Evolutionary conservation across 179 eudicot genomes (phyloP).

Genomic region (Beta corolliflora): DNA sequence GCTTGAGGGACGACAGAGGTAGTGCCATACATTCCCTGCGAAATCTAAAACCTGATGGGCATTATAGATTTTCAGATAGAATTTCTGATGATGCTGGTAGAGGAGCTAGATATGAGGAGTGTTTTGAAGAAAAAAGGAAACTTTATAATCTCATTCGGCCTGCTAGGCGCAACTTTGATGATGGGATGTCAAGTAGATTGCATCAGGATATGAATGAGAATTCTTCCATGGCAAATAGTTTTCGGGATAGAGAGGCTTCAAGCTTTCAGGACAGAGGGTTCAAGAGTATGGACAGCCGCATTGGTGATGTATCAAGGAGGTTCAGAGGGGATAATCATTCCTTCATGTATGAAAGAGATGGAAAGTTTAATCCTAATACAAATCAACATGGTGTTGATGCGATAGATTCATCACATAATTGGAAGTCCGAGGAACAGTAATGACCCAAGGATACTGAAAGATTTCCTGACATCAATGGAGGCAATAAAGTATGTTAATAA

Average conservation of each 20-base stretch:
- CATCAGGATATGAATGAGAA: constrained; percentile 29
- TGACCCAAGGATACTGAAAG: constrained; percentile 2
- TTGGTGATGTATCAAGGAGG: constrained; percentile 32
- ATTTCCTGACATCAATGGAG: constrained; percentile 22
- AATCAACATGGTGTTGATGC: constrained; percentile 27
- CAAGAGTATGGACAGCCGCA: constrained; percentile 33
- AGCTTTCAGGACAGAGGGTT: constrained; percentile 35
- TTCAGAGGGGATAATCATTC: constrained; percentile 32
- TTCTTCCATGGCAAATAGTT: constrained; percentile 14
- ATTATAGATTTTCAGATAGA: constrained; percentile 28
- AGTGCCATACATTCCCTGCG: constrained; percentile 22
- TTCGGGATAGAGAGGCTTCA: constrained; percentile 34
- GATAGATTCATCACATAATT: constrained; percentile 31
- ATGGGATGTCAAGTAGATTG: constrained; percentile 30
- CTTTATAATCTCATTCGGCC: constrained; percentile 26
- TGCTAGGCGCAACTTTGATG: constrained; percentile 34
- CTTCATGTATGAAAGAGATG: constrained; percentile 29
- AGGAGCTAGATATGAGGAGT: constrained; percentile 33
- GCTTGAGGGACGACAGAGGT: constrained; percentile 32
- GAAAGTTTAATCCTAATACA: constrained; percentile 22
- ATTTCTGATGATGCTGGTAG: constrained; percentile 26
- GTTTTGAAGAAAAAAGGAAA: constrained; percentile 38
- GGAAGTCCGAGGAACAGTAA: constrained; percentile 33
- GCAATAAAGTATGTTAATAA: constrained; percentile 30
- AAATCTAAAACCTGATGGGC: constrained; percentile 32